Evolutionary conservation across 306 rosid genomes (phyloP).

Genomic region (Potentilla sterilis): DNA sequence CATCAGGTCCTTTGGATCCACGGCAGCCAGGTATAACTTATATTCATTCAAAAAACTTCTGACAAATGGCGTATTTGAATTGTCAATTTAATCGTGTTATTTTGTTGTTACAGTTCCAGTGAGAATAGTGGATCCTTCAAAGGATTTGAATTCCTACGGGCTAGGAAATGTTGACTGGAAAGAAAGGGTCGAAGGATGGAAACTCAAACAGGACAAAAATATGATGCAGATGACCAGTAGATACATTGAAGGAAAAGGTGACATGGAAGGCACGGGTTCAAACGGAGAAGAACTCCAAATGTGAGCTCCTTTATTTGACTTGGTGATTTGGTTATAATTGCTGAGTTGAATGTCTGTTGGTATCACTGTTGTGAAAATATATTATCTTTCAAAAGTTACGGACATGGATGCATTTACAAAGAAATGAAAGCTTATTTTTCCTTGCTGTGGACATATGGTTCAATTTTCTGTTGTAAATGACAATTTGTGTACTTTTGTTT

Average conservation of each 20-base stretch:
- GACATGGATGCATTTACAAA: neutral
- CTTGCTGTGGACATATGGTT: neutral
- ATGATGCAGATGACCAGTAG: slow-evolving; percentile 71
- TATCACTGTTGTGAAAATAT: neutral
- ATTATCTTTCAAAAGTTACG: neutral
- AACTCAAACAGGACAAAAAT: slow-evolving; percentile 90
- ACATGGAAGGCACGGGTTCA: slow-evolving; percentile 95
- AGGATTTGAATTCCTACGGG: slow-evolving; percentile 93
- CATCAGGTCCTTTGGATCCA: slow-evolving; percentile 96
- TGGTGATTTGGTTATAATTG: neutral
- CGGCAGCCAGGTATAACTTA: slow-evolving; percentile 76
- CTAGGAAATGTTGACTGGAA: slow-evolving; percentile 99
- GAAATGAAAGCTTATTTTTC: neutral
- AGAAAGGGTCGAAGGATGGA: slow-evolving; percentile 99
- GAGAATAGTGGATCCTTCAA: slow-evolving; percentile 88
- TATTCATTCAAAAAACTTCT: neutral
- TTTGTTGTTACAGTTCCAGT: slow-evolving; percentile 64
- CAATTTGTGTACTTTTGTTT: slow-evolving; percentile 10
- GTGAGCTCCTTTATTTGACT: slow-evolving; percentile 41
- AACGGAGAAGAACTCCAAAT: slow-evolving; percentile 97
- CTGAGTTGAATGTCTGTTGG: neutral
- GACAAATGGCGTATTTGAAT: slow-evolving; percentile 17
- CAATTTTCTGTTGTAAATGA: neutral
- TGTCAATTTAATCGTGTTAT: slow-evolving; percentile 20
- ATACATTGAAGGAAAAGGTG: slow-evolving; percentile 85